Conservation (phyloP, 2,329 filamentous ascomycete species). For the Parastagonospora avenae region DNA sequence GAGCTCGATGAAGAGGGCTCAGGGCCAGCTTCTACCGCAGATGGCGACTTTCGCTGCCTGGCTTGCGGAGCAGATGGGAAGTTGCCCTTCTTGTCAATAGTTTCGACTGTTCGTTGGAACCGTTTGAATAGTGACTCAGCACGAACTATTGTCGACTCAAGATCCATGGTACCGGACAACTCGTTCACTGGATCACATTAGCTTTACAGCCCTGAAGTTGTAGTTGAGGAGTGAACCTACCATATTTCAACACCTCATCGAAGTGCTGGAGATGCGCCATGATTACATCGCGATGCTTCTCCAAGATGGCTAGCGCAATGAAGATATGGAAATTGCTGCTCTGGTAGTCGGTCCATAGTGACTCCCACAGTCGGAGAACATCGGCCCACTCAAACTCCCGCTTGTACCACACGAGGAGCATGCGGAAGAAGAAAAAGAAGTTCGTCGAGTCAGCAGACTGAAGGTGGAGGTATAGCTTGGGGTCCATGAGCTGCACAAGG, state of each 20-base stretch:
- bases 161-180: slow-evolving; percentile 88
- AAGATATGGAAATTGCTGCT: slow-evolving; percentile 94
- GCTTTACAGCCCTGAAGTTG: not conserved
- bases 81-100: slow-evolving; percentile 87
- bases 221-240: slow-evolving; percentile 56
- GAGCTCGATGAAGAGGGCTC: slow-evolving; percentile 24
- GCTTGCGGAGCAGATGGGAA: slow-evolving; percentile 66
- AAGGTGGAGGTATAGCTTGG: slow-evolving; percentile 88
- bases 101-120: slow-evolving; percentile 87
- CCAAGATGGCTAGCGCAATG: slow-evolving; percentile 88
- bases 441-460: slow-evolving; percentile 93
- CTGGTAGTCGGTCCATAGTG: slow-evolving; percentile 89
- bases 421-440: slow-evolving; percentile 99
- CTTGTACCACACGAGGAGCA: slow-evolving; percentile 99
- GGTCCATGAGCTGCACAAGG: slow-evolving; percentile 95
- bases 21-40: slow-evolving; percentile 38
- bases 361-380: slow-evolving; percentile 87
- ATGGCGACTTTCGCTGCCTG: slow-evolving; percentile 54
- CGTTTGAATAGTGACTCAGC: slow-evolving; percentile 87
- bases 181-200: slow-evolving; percentile 74
- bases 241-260: slow-evolving; percentile 96
- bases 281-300: slow-evolving; percentile 95
- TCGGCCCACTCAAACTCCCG: slow-evolving; percentile 92
- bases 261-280: slow-evolving; percentile 94
- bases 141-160: slow-evolving; percentile 81